Percentiles rank a stretch among this genome's conserved stretches.
These are phyloP conservation scores for Linum tenue DNA, from an alignment of 345 rosid species.

Conservation along the genomic window DNA sequence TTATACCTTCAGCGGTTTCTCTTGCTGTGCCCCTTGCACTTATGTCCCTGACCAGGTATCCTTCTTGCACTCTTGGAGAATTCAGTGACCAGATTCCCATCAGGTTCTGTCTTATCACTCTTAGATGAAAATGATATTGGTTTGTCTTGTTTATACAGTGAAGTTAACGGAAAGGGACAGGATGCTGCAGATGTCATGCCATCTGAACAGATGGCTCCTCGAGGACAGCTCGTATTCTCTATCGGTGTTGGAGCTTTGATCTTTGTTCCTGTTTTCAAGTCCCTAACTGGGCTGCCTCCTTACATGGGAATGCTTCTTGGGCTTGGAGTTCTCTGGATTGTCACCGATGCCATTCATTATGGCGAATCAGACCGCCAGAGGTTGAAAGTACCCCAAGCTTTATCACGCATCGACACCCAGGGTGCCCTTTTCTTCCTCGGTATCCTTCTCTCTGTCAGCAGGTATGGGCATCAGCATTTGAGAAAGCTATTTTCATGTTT, in stretches of 20 bases:
- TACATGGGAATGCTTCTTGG: conserved; percentile 90
- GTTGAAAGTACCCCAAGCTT: conserved; percentile 92
- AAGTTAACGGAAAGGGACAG: conserved; percentile 76
- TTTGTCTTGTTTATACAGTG: conserved; percentile 39
- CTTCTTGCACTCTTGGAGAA: conserved; percentile 19
- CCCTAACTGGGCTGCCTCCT: conserved; percentile 93
- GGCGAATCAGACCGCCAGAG: conserved; percentile 87
- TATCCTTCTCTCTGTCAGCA: conserved; percentile 82
- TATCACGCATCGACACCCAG: conserved; percentile 86
- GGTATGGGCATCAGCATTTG: conserved; percentile 30
- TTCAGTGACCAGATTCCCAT: conserved; percentile 2
- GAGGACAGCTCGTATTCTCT: conserved; percentile 75
- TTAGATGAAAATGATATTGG: conserved; percentile 21
- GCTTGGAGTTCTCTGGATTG: conserved; percentile 95
- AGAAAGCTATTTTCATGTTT: conserved; percentile 3
- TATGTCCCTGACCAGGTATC: conserved; percentile 78
- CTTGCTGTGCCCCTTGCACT: conserved; percentile 81
- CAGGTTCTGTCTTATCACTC: conserved; percentile 7
- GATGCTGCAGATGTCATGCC: conserved; percentile 53
- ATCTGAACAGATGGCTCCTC: conserved; percentile 86
- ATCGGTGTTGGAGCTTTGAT: conserved; percentile 83
- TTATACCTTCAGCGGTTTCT: conserved; percentile 69
- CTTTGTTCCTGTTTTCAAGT: conserved; percentile 87
- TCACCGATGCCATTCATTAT: conserved; percentile 89
- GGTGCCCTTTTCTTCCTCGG: conserved; percentile 94